These are phyloP conservation scores for Zoysia matrella DNA, from an alignment of 202 grass and related monocot species.

Conservation along the genomic window DNA sequence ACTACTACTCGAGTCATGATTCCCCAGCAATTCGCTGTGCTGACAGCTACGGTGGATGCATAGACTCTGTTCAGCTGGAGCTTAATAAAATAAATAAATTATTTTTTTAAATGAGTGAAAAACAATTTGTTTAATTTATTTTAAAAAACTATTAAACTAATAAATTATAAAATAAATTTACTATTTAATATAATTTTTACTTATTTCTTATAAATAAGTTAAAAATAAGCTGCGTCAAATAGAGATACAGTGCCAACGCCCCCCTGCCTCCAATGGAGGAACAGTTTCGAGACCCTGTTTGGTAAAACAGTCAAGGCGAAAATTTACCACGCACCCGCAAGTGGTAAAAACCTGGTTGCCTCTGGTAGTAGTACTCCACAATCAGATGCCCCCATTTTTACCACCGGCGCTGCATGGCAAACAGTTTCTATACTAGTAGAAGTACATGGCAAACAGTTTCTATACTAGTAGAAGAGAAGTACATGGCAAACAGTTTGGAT, in stretches of 20 bases:
- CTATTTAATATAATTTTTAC: too few relatives aligned
- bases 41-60: too few relatives aligned
- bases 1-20: background rate
- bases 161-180: too few relatives aligned
- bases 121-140: too few relatives aligned
- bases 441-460: background rate
- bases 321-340: conserved; percentile 40
- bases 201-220: too few relatives aligned
- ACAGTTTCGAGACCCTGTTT: conserved; percentile 43
- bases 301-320: conserved; percentile 39
- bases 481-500: conserved; percentile 51
- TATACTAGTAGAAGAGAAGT: background rate
- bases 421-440: too few relatives aligned
- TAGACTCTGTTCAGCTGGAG: too few relatives aligned
- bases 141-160: too few relatives aligned
- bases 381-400: conserved; percentile 22
- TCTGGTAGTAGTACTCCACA: conserved; percentile 17
- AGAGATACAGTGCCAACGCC: background rate
- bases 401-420: background rate
- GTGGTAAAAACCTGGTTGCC: conserved; percentile 16
- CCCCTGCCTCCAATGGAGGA: background rate
- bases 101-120: too few relatives aligned
- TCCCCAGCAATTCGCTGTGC: too few relatives aligned
- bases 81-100: too few relatives aligned
- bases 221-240: too few relatives aligned